Evolutionary conservation across 148 eudicot genomes (phyloP).

Genomic region (Cornus florida): DNA sequence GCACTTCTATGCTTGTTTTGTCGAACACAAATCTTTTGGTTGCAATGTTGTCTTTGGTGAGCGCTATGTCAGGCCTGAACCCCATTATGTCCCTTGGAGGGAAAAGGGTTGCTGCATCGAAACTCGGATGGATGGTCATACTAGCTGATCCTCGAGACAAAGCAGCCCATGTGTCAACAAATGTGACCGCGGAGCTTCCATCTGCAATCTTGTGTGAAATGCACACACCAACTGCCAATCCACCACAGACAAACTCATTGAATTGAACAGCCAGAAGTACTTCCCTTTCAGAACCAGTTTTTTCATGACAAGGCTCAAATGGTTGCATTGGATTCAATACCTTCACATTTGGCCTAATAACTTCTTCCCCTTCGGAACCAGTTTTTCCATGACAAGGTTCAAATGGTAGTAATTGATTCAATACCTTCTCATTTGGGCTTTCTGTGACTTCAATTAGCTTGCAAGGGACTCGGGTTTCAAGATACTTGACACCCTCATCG

Average conservation of each 20-base stretch:
- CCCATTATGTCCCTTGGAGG: neutral
- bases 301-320: neutral
- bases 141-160: neutral
- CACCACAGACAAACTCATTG: conserved; percentile 26
- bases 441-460: neutral
- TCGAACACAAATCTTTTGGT: conserved; percentile 4
- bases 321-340: neutral
- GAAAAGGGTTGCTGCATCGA: neutral
- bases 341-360: neutral
- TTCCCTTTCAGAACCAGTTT: neutral
- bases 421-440: neutral
- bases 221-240: conserved; percentile 3
- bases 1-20: neutral
- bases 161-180: conserved; percentile 28
- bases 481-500: conserved; percentile 2
- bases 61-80: neutral
- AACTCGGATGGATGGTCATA: neutral
- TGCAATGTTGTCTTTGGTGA: neutral
- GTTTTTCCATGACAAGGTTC: too few species aligned
- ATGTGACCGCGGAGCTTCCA: neutral
- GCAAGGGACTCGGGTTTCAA: neutral
- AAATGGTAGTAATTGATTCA: neutral
- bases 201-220: conserved; percentile 18
- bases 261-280: conserved; percentile 3
- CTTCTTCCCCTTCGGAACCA: neutral